Conservation (phyloP, 2,329 filamentous ascomycete species). For the Fusarium circinatum region DNA sequence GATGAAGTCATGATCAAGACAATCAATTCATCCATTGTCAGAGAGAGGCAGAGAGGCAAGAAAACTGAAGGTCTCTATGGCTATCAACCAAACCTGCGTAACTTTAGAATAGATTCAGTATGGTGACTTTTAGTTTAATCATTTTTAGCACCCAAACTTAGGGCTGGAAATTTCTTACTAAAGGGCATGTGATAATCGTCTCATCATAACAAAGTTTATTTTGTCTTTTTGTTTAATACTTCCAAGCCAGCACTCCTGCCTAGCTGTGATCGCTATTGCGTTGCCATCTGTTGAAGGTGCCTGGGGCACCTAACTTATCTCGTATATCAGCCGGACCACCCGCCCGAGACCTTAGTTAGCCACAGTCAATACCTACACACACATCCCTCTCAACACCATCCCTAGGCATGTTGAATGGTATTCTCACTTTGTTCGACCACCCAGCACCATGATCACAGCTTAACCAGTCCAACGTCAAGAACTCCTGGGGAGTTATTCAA, state of each 20-base stretch:
- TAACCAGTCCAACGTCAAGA: constrained; percentile 64
- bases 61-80: too few species aligned
- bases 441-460: constrained; percentile 45
- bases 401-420: background rate
- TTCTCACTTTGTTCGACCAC: too few species aligned
- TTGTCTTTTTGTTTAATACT: background rate
- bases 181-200: background rate
- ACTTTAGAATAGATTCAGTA: background rate
- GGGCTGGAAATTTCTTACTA: background rate
- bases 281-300: background rate
- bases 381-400: too few species aligned
- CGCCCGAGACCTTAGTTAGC: too few species aligned
- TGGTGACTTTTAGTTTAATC: background rate
- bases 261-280: background rate
- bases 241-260: background rate
- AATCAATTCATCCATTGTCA: background rate
- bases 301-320: too few species aligned
- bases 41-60: background rate
- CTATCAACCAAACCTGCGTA: background rate
- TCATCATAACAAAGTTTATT: background rate
- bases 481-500: constrained; percentile 63
- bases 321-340: too few species aligned
- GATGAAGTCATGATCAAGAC: constrained; percentile 31
- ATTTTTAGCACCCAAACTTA: background rate
- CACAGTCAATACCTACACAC: too few species aligned